Conservation (phyloP, 148 eudicot species). For the Silene conica region DNA sequence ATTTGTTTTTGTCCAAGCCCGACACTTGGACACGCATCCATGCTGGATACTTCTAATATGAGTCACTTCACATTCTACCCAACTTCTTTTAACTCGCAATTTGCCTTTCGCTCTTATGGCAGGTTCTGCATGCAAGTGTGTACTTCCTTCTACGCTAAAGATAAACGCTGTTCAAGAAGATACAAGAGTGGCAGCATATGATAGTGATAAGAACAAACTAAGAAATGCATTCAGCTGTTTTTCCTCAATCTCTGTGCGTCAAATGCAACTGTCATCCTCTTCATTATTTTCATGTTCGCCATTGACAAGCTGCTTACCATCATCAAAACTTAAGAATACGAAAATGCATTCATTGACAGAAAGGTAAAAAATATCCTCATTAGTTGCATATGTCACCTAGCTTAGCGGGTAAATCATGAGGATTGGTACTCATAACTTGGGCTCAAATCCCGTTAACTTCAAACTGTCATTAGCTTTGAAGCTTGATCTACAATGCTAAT, state of each 20-base stretch:
- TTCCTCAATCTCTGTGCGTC: slow-evolving; percentile 72
- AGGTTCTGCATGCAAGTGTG: slow-evolving; percentile 75
- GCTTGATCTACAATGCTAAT: slow-evolving; percentile 14
- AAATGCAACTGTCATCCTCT: slow-evolving; percentile 64
- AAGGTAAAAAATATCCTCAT: slow-evolving; percentile 23
- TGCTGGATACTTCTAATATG: too few species aligned
- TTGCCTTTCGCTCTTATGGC: background rate
- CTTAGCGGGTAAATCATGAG: background rate
- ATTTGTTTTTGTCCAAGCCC: too few species aligned
- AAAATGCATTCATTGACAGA: slow-evolving; percentile 37
- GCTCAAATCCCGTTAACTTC: background rate
- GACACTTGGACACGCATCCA: too few species aligned
- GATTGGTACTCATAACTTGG: background rate
- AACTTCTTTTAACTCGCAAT: background rate
- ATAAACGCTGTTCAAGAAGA: slow-evolving; percentile 57
- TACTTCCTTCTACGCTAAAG: slow-evolving; percentile 70
- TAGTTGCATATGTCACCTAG: background rate
- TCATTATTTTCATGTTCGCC: slow-evolving; percentile 73
- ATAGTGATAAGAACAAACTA: slow-evolving; percentile 54
- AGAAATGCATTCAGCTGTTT: slow-evolving; percentile 60
- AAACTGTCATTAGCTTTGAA: background rate
- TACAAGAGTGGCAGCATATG: slow-evolving; percentile 37
- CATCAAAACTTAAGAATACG: slow-evolving; percentile 52
- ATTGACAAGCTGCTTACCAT: slow-evolving; percentile 61
- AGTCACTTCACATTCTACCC: too few species aligned